Evolutionary conservation across 75 land plant genomes (phyloP).

Genomic region (Selaginella moellendorffii): DNA sequence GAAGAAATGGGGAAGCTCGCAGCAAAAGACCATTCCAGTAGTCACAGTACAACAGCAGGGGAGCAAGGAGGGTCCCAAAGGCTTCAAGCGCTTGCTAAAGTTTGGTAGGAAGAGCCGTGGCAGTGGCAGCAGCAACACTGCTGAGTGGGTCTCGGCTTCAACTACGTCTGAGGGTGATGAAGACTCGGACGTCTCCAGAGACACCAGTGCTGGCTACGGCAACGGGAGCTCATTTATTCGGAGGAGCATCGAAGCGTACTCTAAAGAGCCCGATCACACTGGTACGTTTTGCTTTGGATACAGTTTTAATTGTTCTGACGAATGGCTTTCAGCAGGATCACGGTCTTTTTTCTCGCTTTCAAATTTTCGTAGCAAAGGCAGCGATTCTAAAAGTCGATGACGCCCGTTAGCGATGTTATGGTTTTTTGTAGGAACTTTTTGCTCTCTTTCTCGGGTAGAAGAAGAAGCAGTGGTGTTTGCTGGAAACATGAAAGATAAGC

Average conservation of each 20-base stretch:
- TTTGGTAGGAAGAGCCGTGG: conserved; percentile 70
- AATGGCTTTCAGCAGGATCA: conserved; percentile 27
- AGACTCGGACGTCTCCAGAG: conserved; percentile 39
- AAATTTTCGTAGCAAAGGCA: conserved; percentile 42
- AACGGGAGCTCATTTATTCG: not conserved
- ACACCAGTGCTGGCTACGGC: not conserved
- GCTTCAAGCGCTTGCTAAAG: conserved; percentile 86
- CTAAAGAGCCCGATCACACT: not conserved
- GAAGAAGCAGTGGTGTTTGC: no score
- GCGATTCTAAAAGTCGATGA: conserved; percentile 23
- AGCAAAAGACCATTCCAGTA: conserved; percentile 47
- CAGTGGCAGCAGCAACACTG: conserved; percentile 21
- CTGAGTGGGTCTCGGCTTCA: conserved; percentile 39
- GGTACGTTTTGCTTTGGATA: not conserved
- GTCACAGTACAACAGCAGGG: conserved; percentile 41
- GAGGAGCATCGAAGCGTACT: not conserved
- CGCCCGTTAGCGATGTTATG: not conserved
- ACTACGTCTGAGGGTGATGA: conserved; percentile 77
- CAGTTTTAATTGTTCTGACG: not conserved
- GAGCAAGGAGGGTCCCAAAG: conserved; percentile 76
- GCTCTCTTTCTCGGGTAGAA: no score
- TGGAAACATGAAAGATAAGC: no score
- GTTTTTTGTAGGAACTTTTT: not conserved
- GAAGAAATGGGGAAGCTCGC: conserved; percentile 60
- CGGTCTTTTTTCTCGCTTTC: conserved; percentile 79